Percentiles rank a stretch among this genome's conserved stretches.
Evolutionary conservation across 805 yeast species (phyloP).

Genomic region (Wickerhamiella siamensis): DNA sequence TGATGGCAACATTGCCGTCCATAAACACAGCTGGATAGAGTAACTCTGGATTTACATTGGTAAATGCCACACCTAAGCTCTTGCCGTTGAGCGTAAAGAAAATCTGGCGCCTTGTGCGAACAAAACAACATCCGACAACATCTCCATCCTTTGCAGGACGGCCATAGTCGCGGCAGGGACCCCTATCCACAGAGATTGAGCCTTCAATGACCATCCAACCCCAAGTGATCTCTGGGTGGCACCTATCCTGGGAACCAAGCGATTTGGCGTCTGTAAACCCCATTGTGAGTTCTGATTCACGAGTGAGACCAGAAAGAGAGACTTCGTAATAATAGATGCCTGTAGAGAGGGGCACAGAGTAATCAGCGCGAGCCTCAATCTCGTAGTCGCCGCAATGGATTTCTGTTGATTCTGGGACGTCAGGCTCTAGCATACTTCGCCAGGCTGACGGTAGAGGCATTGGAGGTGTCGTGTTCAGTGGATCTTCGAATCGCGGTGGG

Average conservation of each 20-base stretch:
- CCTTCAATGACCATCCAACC: background rate
- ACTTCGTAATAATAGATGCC: constrained; percentile 42
- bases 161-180: constrained; percentile 28
- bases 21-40: constrained; percentile 40
- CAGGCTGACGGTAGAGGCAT: constrained; percentile 1
- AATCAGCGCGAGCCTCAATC: constrained; percentile 23
- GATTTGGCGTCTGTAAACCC: constrained; percentile 29
- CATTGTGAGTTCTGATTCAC: constrained; percentile 31
- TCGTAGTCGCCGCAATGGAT: background rate
- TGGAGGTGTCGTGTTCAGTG: background rate
- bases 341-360: constrained; percentile 27
- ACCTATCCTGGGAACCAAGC: constrained; percentile 32
- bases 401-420: background rate
- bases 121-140: constrained; percentile 71
- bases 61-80: constrained; percentile 39
- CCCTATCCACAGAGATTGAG: constrained; percentile 24
- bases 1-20: constrained; percentile 30
- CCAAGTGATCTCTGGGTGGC: constrained; percentile 37
- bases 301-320: constrained; percentile 26
- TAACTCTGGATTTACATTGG: constrained; percentile 27
- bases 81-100: constrained; percentile 79
- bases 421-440: background rate
- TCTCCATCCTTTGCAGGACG: constrained; percentile 40
- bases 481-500: background rate
- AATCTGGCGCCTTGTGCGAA: constrained; percentile 45